Base-by-base conservation (phyloP, 1,284 basidiomycete species). In the Cryptococcus maquisensis region DNA sequence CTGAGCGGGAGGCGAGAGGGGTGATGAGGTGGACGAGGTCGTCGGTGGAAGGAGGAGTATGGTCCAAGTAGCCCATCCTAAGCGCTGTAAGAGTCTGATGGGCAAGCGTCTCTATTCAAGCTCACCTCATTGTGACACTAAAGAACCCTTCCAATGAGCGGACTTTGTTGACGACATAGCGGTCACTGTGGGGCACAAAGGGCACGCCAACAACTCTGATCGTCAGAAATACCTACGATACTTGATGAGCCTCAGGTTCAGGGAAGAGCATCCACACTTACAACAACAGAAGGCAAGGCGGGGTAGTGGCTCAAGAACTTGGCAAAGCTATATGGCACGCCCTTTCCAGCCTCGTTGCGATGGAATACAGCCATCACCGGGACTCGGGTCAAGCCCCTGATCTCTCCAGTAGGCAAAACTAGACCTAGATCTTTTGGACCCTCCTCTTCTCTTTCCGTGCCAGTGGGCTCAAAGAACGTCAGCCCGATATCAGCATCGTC, bases 241-340 rank as follows among this genome's bases (percentile, higher is more conserved):
- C 28, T 32, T n/a, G 23, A 50, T 28, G 24, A 32, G 21, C 21
- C 15, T 37, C 28, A 15, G n/a, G 16, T 26, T 20, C 41, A n/a
- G 23, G 23, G n/a, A 47, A 16, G 42, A 20, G 1, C n/a, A n/a
- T 39, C 4, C 12, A 9, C 20, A 73, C 77, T 62, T 59, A 83
- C 82, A 16, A 83, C 80, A 35, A 84, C 77, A 8, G 79, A 76
- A 45, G 83, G 83, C 24, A 85, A 73, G n/a, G 82, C 79, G 38
- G 83, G 83, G 80, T 82, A 82, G 63, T 81, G 82, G 12, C 79
- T 73, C 24, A 83, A 66, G 62, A 82, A 82, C 7, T 81, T 79
- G 52, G 80, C 76, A 54, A 84, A 85, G 0, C 81, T 80, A 56
- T 84, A 82, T 1, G 84, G 83, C 6, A 83, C 80, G 42, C 83